A percentile compares a stretch with the other conserved stretches of the same genome.
These are phyloP conservation scores for Plasmodium billcollinsi DNA, from an alignment of 169 alveolate species.

Conservation along the genomic window DNA sequence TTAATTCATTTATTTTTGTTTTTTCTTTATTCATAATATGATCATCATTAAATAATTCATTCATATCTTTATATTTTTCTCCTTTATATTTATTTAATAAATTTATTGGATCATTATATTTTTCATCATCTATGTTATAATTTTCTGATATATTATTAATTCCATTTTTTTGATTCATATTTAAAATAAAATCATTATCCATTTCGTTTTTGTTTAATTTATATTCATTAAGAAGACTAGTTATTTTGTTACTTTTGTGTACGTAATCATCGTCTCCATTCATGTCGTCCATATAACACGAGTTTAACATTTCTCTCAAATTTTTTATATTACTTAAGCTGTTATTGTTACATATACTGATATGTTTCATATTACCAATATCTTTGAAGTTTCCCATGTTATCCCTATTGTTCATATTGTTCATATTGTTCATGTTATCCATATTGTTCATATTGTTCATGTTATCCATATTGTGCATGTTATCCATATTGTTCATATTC, in stretches of 20 bases:
- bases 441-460: not conserved
- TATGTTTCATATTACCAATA: not conserved
- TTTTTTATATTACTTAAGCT: not conserved
- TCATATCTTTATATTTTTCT: conserved; percentile 7
- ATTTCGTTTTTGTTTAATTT: not conserved
- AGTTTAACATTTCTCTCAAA: conserved; percentile 1
- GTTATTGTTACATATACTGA: not conserved
- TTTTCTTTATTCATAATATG: not conserved
- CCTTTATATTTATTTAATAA: not conserved
- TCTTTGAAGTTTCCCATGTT: not conserved
- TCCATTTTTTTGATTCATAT: conserved; percentile 1
- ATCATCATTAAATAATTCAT: not conserved
- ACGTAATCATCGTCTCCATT: not conserved
- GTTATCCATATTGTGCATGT: not conserved
- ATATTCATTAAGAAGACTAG: not conserved
- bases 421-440: not conserved
- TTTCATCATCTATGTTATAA: not conserved
- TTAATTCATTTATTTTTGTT: not conserved
- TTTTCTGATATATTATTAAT: not conserved
- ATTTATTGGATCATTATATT: not conserved
- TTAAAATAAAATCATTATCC: conserved; percentile 1
- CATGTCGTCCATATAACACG: not conserved
- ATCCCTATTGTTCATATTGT: not conserved
- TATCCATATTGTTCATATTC: not conserved
- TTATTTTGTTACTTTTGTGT: not conserved